Conservation (phyloP, 2,329 filamentous ascomycete genomes). For the Nemania serpens region DNA sequence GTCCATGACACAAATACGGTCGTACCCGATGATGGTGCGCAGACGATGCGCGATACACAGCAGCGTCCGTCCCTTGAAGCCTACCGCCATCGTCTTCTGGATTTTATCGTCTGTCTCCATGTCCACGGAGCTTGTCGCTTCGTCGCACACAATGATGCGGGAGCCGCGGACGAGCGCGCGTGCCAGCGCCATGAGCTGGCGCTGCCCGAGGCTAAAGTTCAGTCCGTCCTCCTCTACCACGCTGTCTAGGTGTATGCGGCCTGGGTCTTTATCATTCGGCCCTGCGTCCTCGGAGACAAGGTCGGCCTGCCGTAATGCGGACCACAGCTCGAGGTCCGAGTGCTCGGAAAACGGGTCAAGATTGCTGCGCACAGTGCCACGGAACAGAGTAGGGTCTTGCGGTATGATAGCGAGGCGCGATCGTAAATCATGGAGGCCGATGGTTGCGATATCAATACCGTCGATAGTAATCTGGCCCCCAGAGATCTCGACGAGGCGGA, state of each 20-base stretch:
- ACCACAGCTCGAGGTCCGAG: slow-evolving; percentile 77
- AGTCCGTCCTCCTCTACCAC: slow-evolving; percentile 91
- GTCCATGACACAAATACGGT: slow-evolving; percentile 97
- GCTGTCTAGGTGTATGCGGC: slow-evolving; percentile 79
- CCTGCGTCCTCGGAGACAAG: slow-evolving; percentile 62
- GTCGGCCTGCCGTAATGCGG: slow-evolving; percentile 75
- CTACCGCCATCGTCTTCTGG: slow-evolving; percentile 82
- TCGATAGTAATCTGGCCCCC: slow-evolving; percentile 67
- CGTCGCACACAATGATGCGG: slow-evolving; percentile 95
- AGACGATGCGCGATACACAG: slow-evolving; percentile 92
- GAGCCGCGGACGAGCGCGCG: slow-evolving; percentile 85
- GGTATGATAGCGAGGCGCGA: slow-evolving; percentile 82
- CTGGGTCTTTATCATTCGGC: slow-evolving; percentile 44
- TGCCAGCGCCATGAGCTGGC: slow-evolving; percentile 92
- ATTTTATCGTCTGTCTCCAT: slow-evolving; percentile 98
- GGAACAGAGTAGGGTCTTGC: slow-evolving; percentile 83
- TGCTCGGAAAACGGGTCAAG: slow-evolving; percentile 82
- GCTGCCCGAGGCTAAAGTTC: slow-evolving; percentile 93
- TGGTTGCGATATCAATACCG: slow-evolving; percentile 70
- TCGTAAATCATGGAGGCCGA: slow-evolving; percentile 76
- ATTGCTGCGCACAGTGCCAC: slow-evolving; percentile 77
- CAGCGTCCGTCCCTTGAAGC: slow-evolving; percentile 84
- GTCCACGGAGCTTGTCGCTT: slow-evolving; percentile 90
- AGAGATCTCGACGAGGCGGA: slow-evolving; percentile 72
- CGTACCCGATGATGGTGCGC: slow-evolving; percentile 90